Evolutionary conservation across 176 grass and related monocot species (phyloP).

Genomic region (Oryza coarctata): DNA sequence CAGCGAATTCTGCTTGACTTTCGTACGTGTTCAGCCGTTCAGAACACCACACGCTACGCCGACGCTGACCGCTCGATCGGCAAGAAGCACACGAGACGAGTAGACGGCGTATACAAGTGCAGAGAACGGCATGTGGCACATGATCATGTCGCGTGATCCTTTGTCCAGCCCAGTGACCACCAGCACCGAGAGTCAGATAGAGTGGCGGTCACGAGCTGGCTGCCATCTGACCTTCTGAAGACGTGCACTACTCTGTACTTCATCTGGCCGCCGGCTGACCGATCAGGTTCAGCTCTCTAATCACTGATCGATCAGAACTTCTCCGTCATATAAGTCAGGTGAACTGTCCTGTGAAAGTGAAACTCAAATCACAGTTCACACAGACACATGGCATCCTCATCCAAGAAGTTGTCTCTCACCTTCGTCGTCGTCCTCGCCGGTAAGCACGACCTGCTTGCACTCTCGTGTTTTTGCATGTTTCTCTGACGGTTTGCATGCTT

Average conservation of each 20-base stretch:
- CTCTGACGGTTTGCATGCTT: no score
- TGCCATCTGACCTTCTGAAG: no score
- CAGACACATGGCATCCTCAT: not conserved
- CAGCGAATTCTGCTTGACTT: no score
- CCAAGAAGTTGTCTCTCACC: slow-evolving; percentile 1
- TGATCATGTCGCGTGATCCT: not conserved
- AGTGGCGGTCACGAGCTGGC: not conserved
- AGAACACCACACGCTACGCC: not conserved
- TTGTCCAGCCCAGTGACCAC: no score
- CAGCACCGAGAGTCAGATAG: not conserved
- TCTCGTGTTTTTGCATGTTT: not conserved
- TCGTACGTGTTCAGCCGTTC: no score
- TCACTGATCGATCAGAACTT: not conserved
- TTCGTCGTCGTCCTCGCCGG: slow-evolving; percentile 25
- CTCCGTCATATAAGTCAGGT: not conserved
- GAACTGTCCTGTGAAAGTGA: not conserved
- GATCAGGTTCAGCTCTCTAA: no score
- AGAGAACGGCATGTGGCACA: not conserved
- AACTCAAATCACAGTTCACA: not conserved
- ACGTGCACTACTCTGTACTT: not conserved
- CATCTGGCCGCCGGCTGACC: no score
- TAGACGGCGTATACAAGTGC: not conserved
- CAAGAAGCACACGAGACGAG: not conserved
- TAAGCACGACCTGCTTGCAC: not conserved
- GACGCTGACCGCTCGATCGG: not conserved